phyloP scores from a whole-genome alignment of 257 asterid species.

The Cinchona pubescens region DNA sequence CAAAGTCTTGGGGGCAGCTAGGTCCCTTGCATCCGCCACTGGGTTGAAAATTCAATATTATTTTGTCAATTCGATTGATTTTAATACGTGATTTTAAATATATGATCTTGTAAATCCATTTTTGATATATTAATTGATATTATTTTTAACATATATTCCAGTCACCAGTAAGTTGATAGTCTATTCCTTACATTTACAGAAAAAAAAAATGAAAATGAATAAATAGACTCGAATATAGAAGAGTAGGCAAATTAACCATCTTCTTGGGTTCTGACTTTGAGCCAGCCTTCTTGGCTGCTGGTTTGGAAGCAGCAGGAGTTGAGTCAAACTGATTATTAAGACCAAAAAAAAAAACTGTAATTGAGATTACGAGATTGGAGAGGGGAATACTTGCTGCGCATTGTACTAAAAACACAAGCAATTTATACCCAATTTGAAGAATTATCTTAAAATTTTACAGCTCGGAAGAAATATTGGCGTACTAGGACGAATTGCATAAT shows the following conservation, averaged over 20 bases:
- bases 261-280: constrained; percentile 15
- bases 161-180: not conserved
- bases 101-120: no score
- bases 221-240: no score
- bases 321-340: not conserved
- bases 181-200: not conserved
- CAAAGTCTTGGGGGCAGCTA: no score
- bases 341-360: not conserved
- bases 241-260: not conserved
- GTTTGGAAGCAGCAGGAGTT: constrained; percentile 7
- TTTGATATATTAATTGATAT: no score
- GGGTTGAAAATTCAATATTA: no score
- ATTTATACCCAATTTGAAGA: constrained; percentile 2
- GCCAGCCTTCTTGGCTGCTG: constrained; percentile 8
- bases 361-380: not conserved
- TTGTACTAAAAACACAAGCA: not conserved
- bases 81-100: no score
- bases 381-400: not conserved
- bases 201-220: not conserved
- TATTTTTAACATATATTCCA: not conserved
- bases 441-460: constrained; percentile 5
- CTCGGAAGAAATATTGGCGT: not conserved
- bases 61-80: no score
- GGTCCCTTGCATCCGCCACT: no score
- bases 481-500: constrained; percentile 7